Percentiles rank a stretch among this genome's conserved stretches.
phyloP scores from a whole-genome alignment of 345 rosid genomes.

The Tarenaya hassleriana region DNA sequence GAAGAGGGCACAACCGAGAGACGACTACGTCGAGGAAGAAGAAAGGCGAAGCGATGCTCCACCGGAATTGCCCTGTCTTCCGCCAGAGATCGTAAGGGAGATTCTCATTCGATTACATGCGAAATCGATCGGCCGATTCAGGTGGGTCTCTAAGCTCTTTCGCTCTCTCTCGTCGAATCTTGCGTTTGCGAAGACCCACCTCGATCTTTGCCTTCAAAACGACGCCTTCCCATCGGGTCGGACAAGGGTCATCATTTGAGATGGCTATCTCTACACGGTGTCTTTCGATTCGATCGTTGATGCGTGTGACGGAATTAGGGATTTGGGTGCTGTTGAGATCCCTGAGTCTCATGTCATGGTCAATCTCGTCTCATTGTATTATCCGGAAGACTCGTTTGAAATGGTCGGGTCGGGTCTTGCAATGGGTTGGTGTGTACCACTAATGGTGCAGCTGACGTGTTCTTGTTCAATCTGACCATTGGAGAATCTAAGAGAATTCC shows the following conservation, averaged over 20 bases:
- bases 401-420: slow-evolving; percentile 47
- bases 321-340: no score
- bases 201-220: slow-evolving; percentile 2
- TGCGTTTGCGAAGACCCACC: no score
- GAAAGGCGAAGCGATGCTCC: no score
- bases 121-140: no score
- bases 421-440: slow-evolving; percentile 42
- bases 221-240: background rate
- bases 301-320: slow-evolving; percentile 2
- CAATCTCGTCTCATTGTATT: slow-evolving; percentile 14
- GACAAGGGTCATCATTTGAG: slow-evolving; percentile 21
- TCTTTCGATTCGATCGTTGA: slow-evolving; percentile 19
- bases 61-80: slow-evolving; percentile 17
- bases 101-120: slow-evolving; percentile 37
- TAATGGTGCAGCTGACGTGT: slow-evolving; percentile 23
- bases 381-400: slow-evolving; percentile 28
- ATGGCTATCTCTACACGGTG: slow-evolving; percentile 19
- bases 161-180: no score
- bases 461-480: slow-evolving; percentile 42
- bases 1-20: slow-evolving; percentile 17
- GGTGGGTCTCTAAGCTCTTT: no score
- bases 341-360: no score
- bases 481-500: slow-evolving; percentile 36
- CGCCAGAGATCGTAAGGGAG: slow-evolving; percentile 34
- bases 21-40: slow-evolving; percentile 3